Conservation (phyloP, 116 monocot species). For the Cymodocea nodosa region DNA sequence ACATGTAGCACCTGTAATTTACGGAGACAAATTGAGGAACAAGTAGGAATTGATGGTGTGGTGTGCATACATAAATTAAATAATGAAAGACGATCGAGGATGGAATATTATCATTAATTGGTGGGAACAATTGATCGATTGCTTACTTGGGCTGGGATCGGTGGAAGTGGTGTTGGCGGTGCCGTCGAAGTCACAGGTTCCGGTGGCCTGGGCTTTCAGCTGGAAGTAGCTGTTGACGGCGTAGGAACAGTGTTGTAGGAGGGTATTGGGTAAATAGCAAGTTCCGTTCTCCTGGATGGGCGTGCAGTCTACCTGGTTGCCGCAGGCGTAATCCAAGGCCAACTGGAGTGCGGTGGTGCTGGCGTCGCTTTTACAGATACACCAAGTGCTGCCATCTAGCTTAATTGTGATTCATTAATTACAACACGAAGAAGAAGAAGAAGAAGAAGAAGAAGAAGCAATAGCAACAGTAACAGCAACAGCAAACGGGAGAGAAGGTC, state of each 20-base stretch:
- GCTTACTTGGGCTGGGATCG: not conserved
- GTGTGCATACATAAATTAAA: too few species aligned
- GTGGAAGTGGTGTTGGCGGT: conserved; percentile 18
- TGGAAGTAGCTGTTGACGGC: conserved; percentile 85
- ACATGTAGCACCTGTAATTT: too few species aligned
- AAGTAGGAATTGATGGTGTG: too few species aligned
- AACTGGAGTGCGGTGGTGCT: conserved; percentile 30
- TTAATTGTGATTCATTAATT: too few species aligned
- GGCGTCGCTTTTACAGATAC: conserved; percentile 42
- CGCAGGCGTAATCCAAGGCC: conserved; percentile 74
- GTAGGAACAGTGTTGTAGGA: conserved; percentile 48
- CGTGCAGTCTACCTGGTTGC: conserved; percentile 56
- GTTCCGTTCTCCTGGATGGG: conserved; percentile 38
- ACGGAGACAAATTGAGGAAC: too few species aligned
- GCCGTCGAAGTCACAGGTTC: conserved; percentile 49
- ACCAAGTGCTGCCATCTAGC: conserved; percentile 68
- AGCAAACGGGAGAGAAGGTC: too few species aligned
- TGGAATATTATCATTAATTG: too few species aligned
- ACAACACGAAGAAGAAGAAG: too few species aligned
- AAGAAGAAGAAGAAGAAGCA: too few species aligned
- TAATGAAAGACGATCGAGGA: too few species aligned
- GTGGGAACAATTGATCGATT: too few species aligned
- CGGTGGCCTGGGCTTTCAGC: conserved; percentile 36
- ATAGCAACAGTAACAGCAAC: too few species aligned
- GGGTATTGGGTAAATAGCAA: conserved; percentile 54